A percentile compares a stretch with the other conserved stretches of the same genome.
Conservation (phyloP, 495 filamentous ascomycete species). For the Penicillium goetzii region DNA sequence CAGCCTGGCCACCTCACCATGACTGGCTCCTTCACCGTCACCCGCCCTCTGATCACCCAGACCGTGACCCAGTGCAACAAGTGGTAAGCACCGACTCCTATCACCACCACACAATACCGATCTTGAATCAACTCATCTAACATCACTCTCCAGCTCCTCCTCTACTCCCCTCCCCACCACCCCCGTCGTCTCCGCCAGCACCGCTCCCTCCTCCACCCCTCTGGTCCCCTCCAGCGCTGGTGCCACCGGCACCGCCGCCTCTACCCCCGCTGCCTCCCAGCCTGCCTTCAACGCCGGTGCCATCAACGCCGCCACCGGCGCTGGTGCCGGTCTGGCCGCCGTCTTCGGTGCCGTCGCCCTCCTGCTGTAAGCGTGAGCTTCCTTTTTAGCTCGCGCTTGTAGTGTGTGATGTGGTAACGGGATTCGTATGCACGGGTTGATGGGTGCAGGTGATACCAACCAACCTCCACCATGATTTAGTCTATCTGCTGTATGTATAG, state of each 20-base stretch:
- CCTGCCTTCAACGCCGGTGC: constrained; percentile 54
- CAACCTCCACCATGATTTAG: neutral
- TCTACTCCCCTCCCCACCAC: constrained; percentile 37
- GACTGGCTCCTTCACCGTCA: constrained; percentile 65
- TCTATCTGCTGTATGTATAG: constrained; percentile 19
- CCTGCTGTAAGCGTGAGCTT: constrained; percentile 62
- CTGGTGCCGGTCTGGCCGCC: constrained; percentile 72
- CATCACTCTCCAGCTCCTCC: constrained; percentile 25
- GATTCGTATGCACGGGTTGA: constrained; percentile 12
- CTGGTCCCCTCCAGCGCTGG: constrained; percentile 48
- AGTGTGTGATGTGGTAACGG: constrained; percentile 8
- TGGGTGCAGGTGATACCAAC: neutral
- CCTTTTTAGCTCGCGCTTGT: neutral
- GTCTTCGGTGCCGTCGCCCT: constrained; percentile 74
- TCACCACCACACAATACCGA: too few relatives aligned
- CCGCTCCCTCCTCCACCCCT: constrained; percentile 53
- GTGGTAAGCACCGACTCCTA: constrained; percentile 53
- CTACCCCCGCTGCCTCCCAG: constrained; percentile 55
- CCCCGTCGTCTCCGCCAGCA: constrained; percentile 53
- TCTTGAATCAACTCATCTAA: constrained; percentile 5
- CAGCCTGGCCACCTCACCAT: constrained; percentile 79
- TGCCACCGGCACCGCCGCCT: constrained; percentile 29
- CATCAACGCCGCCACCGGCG: constrained; percentile 52
- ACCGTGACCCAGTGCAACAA: constrained; percentile 66
- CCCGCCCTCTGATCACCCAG: constrained; percentile 66